Conservation (phyloP, 2,329 filamentous ascomycete genomes). For the Xylaria sp. region DNA sequence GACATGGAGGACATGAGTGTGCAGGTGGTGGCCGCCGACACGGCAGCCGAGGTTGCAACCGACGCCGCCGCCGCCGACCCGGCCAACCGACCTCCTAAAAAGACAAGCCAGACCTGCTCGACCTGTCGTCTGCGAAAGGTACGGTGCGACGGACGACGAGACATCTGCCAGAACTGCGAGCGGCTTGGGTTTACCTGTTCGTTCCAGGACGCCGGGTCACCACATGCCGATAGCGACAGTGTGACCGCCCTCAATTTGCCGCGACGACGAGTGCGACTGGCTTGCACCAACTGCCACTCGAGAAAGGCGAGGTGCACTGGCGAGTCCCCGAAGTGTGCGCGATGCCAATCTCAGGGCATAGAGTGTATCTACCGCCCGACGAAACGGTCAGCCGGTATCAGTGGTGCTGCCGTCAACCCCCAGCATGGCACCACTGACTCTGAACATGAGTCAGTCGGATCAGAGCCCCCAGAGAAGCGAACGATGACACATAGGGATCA, state of each 20-base stretch:
- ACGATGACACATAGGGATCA: slow-evolving; percentile 40
- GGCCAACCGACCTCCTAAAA: slow-evolving; percentile 41
- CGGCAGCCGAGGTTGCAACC: slow-evolving; percentile 43
- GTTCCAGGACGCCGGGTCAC: slow-evolving; percentile 54
- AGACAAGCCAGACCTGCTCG: slow-evolving; percentile 53
- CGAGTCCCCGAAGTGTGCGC: slow-evolving; percentile 60
- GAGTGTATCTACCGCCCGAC: slow-evolving; percentile 59
- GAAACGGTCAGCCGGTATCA: slow-evolving; percentile 39
- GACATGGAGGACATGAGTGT: slow-evolving; percentile 46
- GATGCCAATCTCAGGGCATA: slow-evolving; percentile 57
- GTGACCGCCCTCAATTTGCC: slow-evolving; percentile 52
- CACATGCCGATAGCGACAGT: slow-evolving; percentile 42
- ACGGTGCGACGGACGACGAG: slow-evolving; percentile 60
- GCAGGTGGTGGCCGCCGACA: slow-evolving; percentile 43
- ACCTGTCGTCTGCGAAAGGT: slow-evolving; percentile 63
- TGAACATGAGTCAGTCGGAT: slow-evolving; percentile 42
- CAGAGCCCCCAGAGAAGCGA: slow-evolving; percentile 43
- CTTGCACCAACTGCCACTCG: slow-evolving; percentile 63
- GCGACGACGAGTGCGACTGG: slow-evolving; percentile 60
- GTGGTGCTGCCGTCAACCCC: slow-evolving; percentile 26
- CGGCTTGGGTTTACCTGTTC: slow-evolving; percentile 63
- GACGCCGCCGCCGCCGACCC: slow-evolving; percentile 43
- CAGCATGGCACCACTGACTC: slow-evolving; percentile 41
- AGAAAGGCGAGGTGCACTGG: slow-evolving; percentile 64
- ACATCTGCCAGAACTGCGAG: slow-evolving; percentile 63